Evolutionary conservation across 345 rosid species (phyloP).

Genomic region (Boechera stricta): DNA sequence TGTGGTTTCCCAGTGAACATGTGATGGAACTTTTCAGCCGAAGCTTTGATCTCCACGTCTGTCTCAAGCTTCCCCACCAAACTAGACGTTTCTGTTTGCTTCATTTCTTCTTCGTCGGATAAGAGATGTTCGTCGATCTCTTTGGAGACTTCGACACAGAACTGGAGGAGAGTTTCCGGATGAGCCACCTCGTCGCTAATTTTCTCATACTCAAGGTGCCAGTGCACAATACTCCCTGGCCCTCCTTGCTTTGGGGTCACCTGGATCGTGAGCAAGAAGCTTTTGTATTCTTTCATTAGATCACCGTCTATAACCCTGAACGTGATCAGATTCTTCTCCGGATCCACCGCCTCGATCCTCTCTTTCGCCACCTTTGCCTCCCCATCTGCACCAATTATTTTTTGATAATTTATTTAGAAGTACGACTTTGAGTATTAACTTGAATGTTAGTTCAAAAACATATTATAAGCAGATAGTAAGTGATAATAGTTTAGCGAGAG

Average conservation of each 20-base stretch:
- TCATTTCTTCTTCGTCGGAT: not conserved
- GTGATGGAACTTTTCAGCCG: not conserved
- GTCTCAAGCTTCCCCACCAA: not conserved
- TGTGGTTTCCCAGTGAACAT: not conserved
- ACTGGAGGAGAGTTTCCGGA: conserved; percentile 12
- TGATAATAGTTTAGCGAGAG: not conserved
- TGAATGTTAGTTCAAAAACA: conserved; percentile 13
- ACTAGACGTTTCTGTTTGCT: not conserved
- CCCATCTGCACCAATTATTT: not conserved
- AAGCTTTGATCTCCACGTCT: conserved; percentile 2
- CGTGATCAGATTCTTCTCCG: conserved; percentile 6
- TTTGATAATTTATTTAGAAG: not conserved
- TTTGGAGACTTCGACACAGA: not conserved
- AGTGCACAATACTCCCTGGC: not conserved
- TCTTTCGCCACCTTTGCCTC: conserved; percentile 2
- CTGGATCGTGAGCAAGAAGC: not conserved
- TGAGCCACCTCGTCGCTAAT: not conserved
- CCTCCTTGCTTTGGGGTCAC: conserved; percentile 16
- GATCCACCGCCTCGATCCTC: conserved; percentile 7
- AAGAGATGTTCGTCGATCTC: conserved; percentile 34
- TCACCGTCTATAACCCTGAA: not conserved
- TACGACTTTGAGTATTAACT: conserved; percentile 17
- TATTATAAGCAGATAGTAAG: not conserved
- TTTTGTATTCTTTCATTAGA: conserved; percentile 17
- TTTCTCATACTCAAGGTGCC: conserved; percentile 14